Evolutionary conservation across 805 yeast species (phyloP), one percentile per base, ranked within the genome.

Genomic region (Kodamaea kaohsiungensis): DNA sequence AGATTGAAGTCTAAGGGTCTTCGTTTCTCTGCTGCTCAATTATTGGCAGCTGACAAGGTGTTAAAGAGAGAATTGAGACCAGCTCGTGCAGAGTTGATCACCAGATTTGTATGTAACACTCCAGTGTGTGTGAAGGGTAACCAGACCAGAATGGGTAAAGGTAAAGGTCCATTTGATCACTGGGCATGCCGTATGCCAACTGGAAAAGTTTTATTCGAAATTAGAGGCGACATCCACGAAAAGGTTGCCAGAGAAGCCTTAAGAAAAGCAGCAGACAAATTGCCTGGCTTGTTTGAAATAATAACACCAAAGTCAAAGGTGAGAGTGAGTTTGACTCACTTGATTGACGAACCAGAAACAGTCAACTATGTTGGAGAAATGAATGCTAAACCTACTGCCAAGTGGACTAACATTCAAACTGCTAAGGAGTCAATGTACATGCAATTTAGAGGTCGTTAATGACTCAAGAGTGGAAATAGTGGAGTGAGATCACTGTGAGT

Each of bases 111-210:
- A 49, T 88, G 97, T 18, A 87, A 89, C 68, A 81, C 91, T 52
- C 95, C 98, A 0, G 96, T 95, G 10, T 91, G 97, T 73, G 84
- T 89, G 57, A 95, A 95, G 76, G 99, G 99, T 76, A 95, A 95
- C 71, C 97, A 95, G 70, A 91, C 97, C 9, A 95, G 99, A 86
- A 95, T 95, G 99, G 99, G 99, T 78, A 95, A 95, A 72, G 99
- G 99, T 77, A 95, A 95, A 74, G 99, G 99, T 73, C 87, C 92
- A 0, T 93, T 95, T 68, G 97, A 91, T 65, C 95, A 91, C 76
- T 95, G 98, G 98, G 96, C 96, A 64, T 89, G 86, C 35, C 85
- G 99, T 65, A 95, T 95, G 12, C 96, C 98, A 42, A 92, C 98
- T 0, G 99, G 99, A 2, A 92, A 91, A 66, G 85, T 95, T 43